A percentile compares a stretch with the other conserved stretches of the same genome.
phyloP scores from a whole-genome alignment of 768 basidiomycete species.

The Pleurotus sapidus region DNA sequence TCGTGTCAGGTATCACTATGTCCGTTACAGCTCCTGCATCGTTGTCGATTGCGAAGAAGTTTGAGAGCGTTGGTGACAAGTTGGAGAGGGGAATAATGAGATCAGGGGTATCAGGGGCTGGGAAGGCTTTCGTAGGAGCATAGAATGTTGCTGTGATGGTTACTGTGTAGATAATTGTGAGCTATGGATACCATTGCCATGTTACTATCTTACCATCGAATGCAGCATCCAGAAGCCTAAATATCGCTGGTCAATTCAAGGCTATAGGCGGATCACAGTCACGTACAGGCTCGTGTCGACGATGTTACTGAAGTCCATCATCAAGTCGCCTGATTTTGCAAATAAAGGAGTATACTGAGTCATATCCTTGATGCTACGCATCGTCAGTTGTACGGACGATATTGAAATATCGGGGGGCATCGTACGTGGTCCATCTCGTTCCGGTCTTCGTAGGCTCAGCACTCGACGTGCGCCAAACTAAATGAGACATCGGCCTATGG shows the following conservation, averaged over 20 bases:
- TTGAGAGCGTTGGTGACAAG: slow-evolving; percentile 43
- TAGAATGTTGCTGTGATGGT: slow-evolving; percentile 57
- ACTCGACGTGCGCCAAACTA: slow-evolving; percentile 68
- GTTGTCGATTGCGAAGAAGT: slow-evolving; percentile 26
- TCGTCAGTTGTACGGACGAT: slow-evolving; percentile 4
- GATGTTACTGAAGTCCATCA: slow-evolving; percentile 60
- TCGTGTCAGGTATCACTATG: slow-evolving; percentile 49
- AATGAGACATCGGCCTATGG: background rate
- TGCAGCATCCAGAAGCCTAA: slow-evolving; percentile 24
- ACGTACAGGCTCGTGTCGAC: slow-evolving; percentile 34
- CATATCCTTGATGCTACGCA: slow-evolving; percentile 49
- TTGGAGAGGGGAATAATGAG: slow-evolving; percentile 59
- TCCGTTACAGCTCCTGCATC: slow-evolving; percentile 30
- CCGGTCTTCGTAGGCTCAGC: slow-evolving; percentile 58
- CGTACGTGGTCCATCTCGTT: slow-evolving; percentile 59
- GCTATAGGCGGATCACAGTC: slow-evolving; percentile 6
- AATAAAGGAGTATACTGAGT: slow-evolving; percentile 59
- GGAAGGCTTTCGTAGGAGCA: slow-evolving; percentile 39
- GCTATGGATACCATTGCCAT: background rate
- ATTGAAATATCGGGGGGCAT: slow-evolving; percentile 10
- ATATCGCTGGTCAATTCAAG: background rate
- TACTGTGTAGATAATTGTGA: slow-evolving; percentile 26
- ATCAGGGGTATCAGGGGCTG: slow-evolving; percentile 44
- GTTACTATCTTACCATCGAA: slow-evolving; percentile 19
- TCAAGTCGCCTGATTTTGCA: slow-evolving; percentile 48